phyloP scores from a whole-genome alignment of 2,329 filamentous ascomycete species.

The Corniculantispora saksenae region DNA sequence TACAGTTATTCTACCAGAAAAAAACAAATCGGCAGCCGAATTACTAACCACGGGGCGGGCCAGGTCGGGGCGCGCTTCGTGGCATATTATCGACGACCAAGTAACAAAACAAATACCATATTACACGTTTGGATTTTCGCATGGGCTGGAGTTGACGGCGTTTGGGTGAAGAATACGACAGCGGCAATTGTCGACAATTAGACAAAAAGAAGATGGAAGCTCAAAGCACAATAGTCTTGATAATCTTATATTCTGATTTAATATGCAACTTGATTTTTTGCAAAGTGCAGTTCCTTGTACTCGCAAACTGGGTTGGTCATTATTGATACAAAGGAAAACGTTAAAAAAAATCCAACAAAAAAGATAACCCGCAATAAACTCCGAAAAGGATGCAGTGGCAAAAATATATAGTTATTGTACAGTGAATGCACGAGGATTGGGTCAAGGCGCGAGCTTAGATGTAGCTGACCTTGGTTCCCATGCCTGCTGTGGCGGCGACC shows the following conservation, averaged over 20 bases:
- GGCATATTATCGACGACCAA: not conserved
- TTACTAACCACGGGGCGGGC: slow-evolving; percentile 53
- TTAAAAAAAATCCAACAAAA: slow-evolving; percentile 12
- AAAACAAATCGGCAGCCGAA: slow-evolving; percentile 62
- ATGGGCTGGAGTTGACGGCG: slow-evolving; percentile 19
- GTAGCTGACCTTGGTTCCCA: slow-evolving; percentile 97
- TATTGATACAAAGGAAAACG: slow-evolving; percentile 20
- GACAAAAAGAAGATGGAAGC: not conserved
- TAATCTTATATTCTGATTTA: slow-evolving; percentile 12
- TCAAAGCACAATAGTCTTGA: not conserved
- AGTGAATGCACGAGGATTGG: slow-evolving; percentile 22
- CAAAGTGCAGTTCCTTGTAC: not conserved
- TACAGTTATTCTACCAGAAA: slow-evolving; percentile 64
- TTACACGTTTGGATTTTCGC: slow-evolving; percentile 1
- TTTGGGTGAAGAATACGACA: not conserved
- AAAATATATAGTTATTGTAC: slow-evolving; percentile 24
- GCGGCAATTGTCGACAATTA: not conserved
- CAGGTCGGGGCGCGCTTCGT: slow-evolving; percentile 45
- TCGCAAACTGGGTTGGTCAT: slow-evolving; percentile 15
- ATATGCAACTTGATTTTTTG: slow-evolving; percentile 11
- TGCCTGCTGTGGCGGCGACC: slow-evolving; percentile 80
- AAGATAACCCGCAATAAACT: slow-evolving; percentile 12
- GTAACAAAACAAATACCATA: slow-evolving; percentile 18
- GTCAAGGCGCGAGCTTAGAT: slow-evolving; percentile 57
- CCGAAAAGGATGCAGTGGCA: slow-evolving; percentile 20